These are phyloP conservation scores for Cordyceps cicadae DNA, from an alignment of 2,329 filamentous ascomycete genomes.

Conservation along the genomic window DNA sequence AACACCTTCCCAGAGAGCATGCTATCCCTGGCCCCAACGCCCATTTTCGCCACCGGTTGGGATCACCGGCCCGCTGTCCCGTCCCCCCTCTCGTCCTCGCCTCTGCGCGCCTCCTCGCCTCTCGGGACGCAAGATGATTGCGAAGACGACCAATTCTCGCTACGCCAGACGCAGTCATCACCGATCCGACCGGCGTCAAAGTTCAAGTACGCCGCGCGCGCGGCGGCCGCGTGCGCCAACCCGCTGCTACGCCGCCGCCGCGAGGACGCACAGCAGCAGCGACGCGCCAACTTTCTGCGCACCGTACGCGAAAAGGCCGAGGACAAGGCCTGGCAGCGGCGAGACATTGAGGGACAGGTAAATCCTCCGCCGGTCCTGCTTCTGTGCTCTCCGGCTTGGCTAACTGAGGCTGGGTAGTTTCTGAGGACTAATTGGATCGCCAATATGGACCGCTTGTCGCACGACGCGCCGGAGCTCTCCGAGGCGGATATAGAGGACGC, in stretches of 20 bases:
- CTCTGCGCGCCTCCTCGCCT: constrained; percentile 43
- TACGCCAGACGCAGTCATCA: constrained; percentile 37
- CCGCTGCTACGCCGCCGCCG: constrained; percentile 51
- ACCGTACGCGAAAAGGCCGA: constrained; percentile 54
- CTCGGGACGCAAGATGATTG: constrained; percentile 33
- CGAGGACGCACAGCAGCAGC: constrained; percentile 54
- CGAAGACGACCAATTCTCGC: constrained; percentile 18
- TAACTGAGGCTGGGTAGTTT: constrained; percentile 20
- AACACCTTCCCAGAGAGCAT: constrained; percentile 22
- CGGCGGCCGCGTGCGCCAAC: constrained; percentile 51
- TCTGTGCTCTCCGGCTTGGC: neutral
- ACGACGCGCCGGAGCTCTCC: constrained; percentile 32
- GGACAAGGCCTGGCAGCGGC: constrained; percentile 49
- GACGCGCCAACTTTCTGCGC: constrained; percentile 61
- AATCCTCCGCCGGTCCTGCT: neutral
- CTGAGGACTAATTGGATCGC: constrained; percentile 28
- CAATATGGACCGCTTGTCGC: constrained; percentile 24
- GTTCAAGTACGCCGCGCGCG: constrained; percentile 46
- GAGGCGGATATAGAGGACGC: constrained; percentile 47
- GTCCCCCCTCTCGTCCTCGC: constrained; percentile 53
- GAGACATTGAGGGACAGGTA: constrained; percentile 53
- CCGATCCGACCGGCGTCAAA: constrained; percentile 30
- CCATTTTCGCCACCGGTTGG: constrained; percentile 36
- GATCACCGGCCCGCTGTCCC: constrained; percentile 39
- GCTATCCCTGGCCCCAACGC: constrained; percentile 34